Conservation (phyloP, 2,329 filamentous ascomycete genomes). For the Fonsecaea nubica region DNA sequence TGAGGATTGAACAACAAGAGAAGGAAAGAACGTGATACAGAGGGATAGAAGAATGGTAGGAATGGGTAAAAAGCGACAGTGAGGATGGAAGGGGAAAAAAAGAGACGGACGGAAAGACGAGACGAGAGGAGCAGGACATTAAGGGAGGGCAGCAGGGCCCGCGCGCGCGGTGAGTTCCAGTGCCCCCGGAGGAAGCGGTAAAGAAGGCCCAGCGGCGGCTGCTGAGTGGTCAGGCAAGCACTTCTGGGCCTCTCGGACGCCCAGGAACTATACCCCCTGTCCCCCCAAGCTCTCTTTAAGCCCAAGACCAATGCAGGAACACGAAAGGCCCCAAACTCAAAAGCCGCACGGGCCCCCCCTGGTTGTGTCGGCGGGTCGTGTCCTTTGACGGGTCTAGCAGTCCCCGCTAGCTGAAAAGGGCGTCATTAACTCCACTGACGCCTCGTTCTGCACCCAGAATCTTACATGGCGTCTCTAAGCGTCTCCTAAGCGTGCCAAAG, state of each 20-base stretch:
- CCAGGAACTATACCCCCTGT: slow-evolving; percentile 3
- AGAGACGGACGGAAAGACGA: slow-evolving; percentile 40
- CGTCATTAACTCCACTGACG: slow-evolving; percentile 1
- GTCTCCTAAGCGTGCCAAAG: slow-evolving; percentile 1
- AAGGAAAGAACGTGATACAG: slow-evolving; percentile 42
- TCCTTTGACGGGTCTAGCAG: slow-evolving; percentile 11
- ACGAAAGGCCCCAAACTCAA: slow-evolving; percentile 18
- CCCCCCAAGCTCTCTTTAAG: neutral
- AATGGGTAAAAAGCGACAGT: slow-evolving; percentile 38
- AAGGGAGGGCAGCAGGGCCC: slow-evolving; percentile 35
- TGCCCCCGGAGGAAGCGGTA: slow-evolving; percentile 16
- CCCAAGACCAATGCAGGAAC: slow-evolving; percentile 20
- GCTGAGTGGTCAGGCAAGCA: slow-evolving; percentile 9
- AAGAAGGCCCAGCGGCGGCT: slow-evolving; percentile 12
- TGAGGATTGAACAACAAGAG: slow-evolving; percentile 36
- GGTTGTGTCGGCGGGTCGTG: slow-evolving; percentile 8
- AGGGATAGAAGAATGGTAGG: slow-evolving; percentile 40
- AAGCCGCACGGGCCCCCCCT: slow-evolving; percentile 15
- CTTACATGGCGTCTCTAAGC: slow-evolving; percentile 4
- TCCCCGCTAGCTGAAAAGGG: slow-evolving; percentile 5
- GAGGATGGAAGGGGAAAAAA: slow-evolving; percentile 41
- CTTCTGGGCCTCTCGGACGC: slow-evolving; percentile 8
- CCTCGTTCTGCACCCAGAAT: slow-evolving; percentile 1
- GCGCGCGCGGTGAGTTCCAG: slow-evolving; percentile 13
- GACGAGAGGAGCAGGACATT: slow-evolving; percentile 39